Base-by-base conservation (phyloP, 2,329 filamentous ascomycete genomes). In the Sporothrix mexicana region DNA sequence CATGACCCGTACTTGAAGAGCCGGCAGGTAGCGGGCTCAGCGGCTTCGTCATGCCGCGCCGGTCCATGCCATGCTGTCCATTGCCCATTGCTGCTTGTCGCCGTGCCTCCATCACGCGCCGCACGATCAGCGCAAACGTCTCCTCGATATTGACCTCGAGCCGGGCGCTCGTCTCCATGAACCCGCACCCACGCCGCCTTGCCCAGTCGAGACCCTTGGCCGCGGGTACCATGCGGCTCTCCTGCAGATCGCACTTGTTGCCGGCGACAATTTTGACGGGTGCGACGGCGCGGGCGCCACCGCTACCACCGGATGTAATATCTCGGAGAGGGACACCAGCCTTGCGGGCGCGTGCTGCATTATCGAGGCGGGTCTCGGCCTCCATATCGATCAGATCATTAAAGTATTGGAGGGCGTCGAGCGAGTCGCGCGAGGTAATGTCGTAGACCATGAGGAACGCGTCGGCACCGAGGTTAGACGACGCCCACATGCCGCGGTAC, bases 131-230 rank as follows among this genome's bases (percentile, higher is more conserved):
- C 49, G 92, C 92, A 85, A 96, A 96, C 0, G 93, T 95, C 86
- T 96, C 93, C 81, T 96, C 93, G 75, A 96, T 93, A 80, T 96
- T 96, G 76, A 96, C 93, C 84, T 94, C 92, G 77, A 94, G 88
- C 71, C 93, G 85, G 4, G 93, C 93, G 78, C 91, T 94, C 75
- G 93, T 96, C 87, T 96, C 93, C 93, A 96, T 96, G 83, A 96
- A 96, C 53, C 93, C 93, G 82, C 92, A 95, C 59, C 90, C 90
- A 71, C 88, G 85, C 74, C 84, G 85, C 74, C 92, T 85, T 69
- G 93, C 92, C 93, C 93, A 96, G 77, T 94, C 92, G 59, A 95
- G 83, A 0, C 93, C 93, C 72, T 88, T 84, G 57, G 90, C 86
- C 7, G 92, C 92, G n/a, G 88, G 84, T 9, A 96, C 90, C 80